Evolutionary conservation across 2,329 filamentous ascomycete genomes (phyloP), one percentile per base, ranked within the genome.

Genomic region (Aspergillus phoenicis): DNA sequence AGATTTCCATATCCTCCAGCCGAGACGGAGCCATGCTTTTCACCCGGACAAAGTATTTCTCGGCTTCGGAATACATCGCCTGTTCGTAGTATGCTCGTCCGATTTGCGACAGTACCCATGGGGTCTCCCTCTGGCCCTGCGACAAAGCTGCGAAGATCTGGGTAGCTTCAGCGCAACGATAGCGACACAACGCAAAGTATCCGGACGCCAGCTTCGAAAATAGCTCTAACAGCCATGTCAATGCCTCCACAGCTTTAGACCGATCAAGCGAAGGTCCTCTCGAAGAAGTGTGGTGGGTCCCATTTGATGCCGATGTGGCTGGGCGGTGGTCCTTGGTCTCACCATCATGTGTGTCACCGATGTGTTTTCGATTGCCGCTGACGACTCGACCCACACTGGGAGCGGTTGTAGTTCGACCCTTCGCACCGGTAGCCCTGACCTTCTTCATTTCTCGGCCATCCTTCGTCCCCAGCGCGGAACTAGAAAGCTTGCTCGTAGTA

Each of bases 1-100:
- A 99, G 38, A 98, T 89, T 73, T 99, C 95, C 93, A 98, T 97
- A 71, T 97, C 93, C 72, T 96, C 90, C 48, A 96, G 83, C 4
- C 91, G 87, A 1, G 91, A 91, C 1, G 94, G 94, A 11, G 91
- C 89, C 67, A 95, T 83, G 33, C 89, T 85, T 54, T 92, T 88
- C 66, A 99, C 86, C 59, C 88, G 87, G 60, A 87, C 84, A 75
- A 97, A 99, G 70, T 89, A 90, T 65, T 90, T 91, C 73, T 97
- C 94, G 3, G 95, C 92, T 64, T 97, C 91, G 2, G 83, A 81
- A 73, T 98, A 97, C 66, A 89, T 86, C 8, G 90, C 90, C 73
- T 94, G 91, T 79, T 99, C 95, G 74, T 96, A 97, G 72, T 96
- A 87, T 17, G 93, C 92, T 67, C 91, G 90, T 7, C 93, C 96